Percentiles rank a stretch among this genome's conserved stretches.
Evolutionary conservation across 176 grass and related monocot species (phyloP).

Genomic region (Leersia perrieri): DNA sequence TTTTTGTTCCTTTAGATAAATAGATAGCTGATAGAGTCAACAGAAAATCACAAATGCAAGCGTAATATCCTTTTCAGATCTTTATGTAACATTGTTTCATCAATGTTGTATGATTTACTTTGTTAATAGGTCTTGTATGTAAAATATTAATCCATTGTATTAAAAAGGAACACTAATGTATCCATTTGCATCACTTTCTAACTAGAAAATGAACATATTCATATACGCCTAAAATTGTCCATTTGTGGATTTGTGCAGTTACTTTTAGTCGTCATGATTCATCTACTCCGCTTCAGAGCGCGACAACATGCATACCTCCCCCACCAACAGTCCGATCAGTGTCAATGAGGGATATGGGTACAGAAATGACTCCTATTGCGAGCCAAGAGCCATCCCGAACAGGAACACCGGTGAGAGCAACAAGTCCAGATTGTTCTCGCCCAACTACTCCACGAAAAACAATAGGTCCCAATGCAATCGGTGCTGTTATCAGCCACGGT

Average conservation of each 20-base stretch:
- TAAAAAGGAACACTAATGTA: neutral
- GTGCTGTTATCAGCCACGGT: conserved; percentile 30
- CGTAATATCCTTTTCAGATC: neutral
- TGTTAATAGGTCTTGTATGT: neutral
- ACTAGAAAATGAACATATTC: neutral
- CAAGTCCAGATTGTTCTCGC: conserved; percentile 70
- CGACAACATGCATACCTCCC: conserved; percentile 62
- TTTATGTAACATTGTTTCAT: conserved; percentile 3
- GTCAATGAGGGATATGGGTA: conserved; percentile 97
- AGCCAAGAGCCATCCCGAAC: conserved; percentile 94
- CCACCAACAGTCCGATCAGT: conserved; percentile 76
- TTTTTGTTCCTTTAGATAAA: neutral
- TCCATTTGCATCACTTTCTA: neutral
- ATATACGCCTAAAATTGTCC: neutral
- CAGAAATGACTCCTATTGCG: conserved; percentile 97
- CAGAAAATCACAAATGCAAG: neutral
- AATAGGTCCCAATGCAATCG: conserved; percentile 33
- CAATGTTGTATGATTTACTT: neutral
- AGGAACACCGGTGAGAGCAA: conserved; percentile 74
- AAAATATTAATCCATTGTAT: neutral
- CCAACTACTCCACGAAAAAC: conserved; percentile 68
- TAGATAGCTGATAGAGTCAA: neutral
- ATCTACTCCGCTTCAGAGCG: conserved; percentile 50
- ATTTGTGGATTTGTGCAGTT: conserved; percentile 58
- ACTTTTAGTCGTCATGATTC: conserved; percentile 63